These are phyloP conservation scores for Aspergillus cavernicola DNA, from an alignment of 495 filamentous ascomycete species.

Conservation along the genomic window DNA sequence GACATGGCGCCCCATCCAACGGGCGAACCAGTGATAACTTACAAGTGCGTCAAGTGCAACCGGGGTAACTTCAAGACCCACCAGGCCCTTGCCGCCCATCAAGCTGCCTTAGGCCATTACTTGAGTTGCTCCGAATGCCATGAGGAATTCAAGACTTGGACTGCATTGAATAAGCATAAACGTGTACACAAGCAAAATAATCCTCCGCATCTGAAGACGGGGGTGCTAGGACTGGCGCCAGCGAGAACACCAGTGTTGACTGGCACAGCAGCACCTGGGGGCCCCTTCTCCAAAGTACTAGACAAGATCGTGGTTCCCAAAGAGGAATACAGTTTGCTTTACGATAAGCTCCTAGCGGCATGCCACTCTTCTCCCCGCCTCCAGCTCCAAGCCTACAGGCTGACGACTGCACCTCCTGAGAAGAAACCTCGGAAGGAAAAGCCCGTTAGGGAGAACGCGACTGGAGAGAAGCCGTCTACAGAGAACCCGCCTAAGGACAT, in stretches of 20 bases:
- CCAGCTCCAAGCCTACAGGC: background rate
- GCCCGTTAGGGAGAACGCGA: background rate
- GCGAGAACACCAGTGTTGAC: background rate
- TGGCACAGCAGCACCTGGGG: no score
- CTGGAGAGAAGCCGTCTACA: no score
- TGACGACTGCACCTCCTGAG: background rate
- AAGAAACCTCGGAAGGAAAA: background rate
- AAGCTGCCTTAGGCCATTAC: background rate
- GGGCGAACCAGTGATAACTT: background rate
- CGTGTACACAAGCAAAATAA: background rate
- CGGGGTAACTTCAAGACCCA: background rate
- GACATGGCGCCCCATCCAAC: background rate
- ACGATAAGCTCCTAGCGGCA: background rate
- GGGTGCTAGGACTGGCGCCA: no score
- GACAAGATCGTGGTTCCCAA: background rate
- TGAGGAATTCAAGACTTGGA: background rate
- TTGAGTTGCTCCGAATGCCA: background rate
- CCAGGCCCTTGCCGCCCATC: slow-evolving; percentile 1
- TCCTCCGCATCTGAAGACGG: no score
- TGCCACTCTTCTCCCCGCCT: slow-evolving; percentile 8
- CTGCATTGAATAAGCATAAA: background rate
- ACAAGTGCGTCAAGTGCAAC: slow-evolving; percentile 1
- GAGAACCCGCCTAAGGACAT: no score
- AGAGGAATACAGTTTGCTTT: background rate
- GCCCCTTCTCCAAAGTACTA: no score